Evolutionary conservation across 345 rosid species (phyloP).

Genomic region (Eucalyptus curtisii): DNA sequence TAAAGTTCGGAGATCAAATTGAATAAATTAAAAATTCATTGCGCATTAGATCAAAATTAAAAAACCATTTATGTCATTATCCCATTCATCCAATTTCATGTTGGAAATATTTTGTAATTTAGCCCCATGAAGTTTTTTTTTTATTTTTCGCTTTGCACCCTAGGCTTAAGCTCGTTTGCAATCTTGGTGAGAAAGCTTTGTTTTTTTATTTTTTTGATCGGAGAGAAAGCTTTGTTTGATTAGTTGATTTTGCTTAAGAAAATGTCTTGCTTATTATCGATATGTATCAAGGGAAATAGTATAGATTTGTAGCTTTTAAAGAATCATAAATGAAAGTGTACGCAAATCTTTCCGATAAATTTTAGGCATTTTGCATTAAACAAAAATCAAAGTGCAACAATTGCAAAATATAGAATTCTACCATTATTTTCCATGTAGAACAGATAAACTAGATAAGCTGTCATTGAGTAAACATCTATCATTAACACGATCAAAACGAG

Average conservation of each 20-base stretch:
- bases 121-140: not conserved
- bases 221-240: not conserved
- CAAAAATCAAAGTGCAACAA: not conserved
- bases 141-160: not conserved
- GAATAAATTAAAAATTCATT: too few relatives aligned
- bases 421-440: not conserved
- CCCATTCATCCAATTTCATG: too few relatives aligned
- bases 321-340: not conserved
- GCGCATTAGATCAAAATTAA: too few relatives aligned
- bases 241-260: not conserved
- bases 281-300: not conserved
- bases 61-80: too few relatives aligned
- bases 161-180: not conserved
- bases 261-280: not conserved
- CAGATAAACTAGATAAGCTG: not conserved
- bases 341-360: fast-evolving
- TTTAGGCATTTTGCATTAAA: not conserved
- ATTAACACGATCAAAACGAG: not conserved
- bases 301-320: not conserved
- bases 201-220: too few relatives aligned
- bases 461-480: not conserved
- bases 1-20: fast-evolving
- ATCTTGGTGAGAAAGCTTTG: not conserved
- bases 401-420: not conserved
- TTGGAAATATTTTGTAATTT: not conserved